phyloP scores from a whole-genome alignment of 2,329 filamentous ascomycete species.

The Stagonosporopsis vannaccii region DNA sequence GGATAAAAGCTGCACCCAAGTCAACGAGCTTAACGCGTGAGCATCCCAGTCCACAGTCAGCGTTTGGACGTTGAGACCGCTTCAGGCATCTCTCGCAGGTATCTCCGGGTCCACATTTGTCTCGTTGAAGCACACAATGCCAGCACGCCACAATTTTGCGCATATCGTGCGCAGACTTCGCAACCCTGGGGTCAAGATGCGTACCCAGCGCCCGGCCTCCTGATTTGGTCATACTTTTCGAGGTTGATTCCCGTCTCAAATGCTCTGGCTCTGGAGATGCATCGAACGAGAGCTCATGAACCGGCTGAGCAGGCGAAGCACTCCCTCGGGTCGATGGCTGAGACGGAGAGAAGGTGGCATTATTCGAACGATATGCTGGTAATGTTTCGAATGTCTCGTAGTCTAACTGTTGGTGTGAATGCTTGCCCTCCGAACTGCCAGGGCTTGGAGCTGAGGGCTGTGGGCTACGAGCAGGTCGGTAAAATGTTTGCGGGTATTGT shows the following conservation, averaged over 20 bases:
- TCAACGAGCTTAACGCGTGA: conserved; percentile 56
- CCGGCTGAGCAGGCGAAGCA: conserved; percentile 16
- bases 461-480: conserved; percentile 35
- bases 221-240: conserved; percentile 40
- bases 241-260: conserved; percentile 21
- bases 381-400: conserved; percentile 31
- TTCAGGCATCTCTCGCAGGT: conserved; percentile 51
- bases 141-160: conserved; percentile 57
- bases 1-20: conserved; percentile 54
- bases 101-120: conserved; percentile 53
- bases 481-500: conserved; percentile 26
- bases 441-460: conserved; percentile 38
- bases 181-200: conserved; percentile 45
- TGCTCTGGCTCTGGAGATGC: conserved; percentile 39
- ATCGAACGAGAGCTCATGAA: conserved; percentile 31
- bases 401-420: conserved; percentile 38
- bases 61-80: conserved; percentile 48
- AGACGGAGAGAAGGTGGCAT: not conserved
- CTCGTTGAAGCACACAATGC: conserved; percentile 58
- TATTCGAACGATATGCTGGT: conserved; percentile 3
- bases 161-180: conserved; percentile 54
- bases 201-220: conserved; percentile 51
- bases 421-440: conserved; percentile 39
- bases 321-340: conserved; percentile 12
- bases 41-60: conserved; percentile 54